Percentiles rank a stretch among this genome's conserved stretches.
phyloP scores from a whole-genome alignment of 2,329 filamentous ascomycete species.

The Phialophora expanda region DNA sequence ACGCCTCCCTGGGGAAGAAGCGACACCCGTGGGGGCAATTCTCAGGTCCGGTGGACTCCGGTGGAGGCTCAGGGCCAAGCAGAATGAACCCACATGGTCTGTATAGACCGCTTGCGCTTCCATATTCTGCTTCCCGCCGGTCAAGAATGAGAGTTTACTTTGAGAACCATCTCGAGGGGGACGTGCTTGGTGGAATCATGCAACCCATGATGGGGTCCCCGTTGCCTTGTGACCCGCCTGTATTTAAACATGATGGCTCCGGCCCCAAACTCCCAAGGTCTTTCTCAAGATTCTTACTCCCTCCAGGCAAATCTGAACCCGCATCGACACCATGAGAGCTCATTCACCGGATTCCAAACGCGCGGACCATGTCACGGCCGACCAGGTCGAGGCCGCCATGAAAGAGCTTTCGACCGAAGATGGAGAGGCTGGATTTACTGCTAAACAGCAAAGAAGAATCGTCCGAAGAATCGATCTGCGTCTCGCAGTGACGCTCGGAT shows the following conservation, averaged over 20 bases:
- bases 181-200: neutral
- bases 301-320: neutral
- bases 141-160: neutral
- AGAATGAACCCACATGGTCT: neutral
- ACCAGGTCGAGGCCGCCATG: conserved; percentile 15
- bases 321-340: neutral
- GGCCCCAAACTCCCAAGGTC: neutral
- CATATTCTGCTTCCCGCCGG: neutral
- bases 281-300: neutral
- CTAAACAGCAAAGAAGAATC: conserved; percentile 67
- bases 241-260: neutral
- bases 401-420: conserved; percentile 9
- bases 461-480: conserved; percentile 71
- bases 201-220: neutral
- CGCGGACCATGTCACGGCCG: conserved; percentile 10
- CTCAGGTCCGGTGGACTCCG: neutral
- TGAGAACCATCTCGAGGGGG: neutral
- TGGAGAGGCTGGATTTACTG: neutral
- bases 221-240: neutral
- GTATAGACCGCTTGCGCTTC: neutral
- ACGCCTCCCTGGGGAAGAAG: neutral
- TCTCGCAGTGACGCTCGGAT: conserved; percentile 65
- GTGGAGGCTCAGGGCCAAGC: neutral
- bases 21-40: neutral
- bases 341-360: conserved; percentile 9